Base-by-base conservation (phyloP, 2,329 filamentous ascomycete species). In the Pseudogymnoascus sp. region DNA sequence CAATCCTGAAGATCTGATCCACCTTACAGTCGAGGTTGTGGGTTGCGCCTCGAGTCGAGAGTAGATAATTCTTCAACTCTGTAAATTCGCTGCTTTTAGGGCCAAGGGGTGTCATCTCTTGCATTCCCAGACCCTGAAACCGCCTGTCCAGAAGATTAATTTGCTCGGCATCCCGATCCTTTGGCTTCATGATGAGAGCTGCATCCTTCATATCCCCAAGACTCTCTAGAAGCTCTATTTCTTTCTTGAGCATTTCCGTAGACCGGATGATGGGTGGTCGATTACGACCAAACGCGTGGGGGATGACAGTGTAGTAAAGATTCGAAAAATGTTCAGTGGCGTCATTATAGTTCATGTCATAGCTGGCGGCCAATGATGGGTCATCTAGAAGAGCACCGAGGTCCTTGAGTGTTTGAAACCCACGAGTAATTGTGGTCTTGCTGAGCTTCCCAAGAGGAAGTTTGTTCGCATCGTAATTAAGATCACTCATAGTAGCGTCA, bases 191-290 rank as follows among this genome's bases (percentile, higher is more conserved):
- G 71, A 96, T 88, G 26, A 87, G 82, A 21, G 86, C 84, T 1
- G 90, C 87, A 65, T 90, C 87, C 75, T 93, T 92, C 89, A 96
- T 93, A 70, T 95, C 90, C 1, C 86, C 87, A 72, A 96, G 77
- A 65, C 86, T 89, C 70, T 96, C 90, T 0, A 96, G 82, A 67
- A 96, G 81, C 50, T 90, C 88, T 68, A 93, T 82, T 75, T 96
- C 91, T 69, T 77, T 82, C 76, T 93, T 91, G 69, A 96, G 81
- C 67, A 81, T 74, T 1, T 68, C 67, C 19, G 82, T 72, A 40
- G 76, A 77, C 35, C 73, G 73, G 69, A 96, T 89, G 68, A 93
- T 71, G 0, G 89, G 89, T 0, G 91, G 90, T 0, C 86, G 80
- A 50, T 84, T 83, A 33, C 90, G 86, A 7, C 91, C 90, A 73